Evolutionary conservation across 2,329 filamentous ascomycete genomes (phyloP).

Genomic region (Plenodomus lindquistii): DNA sequence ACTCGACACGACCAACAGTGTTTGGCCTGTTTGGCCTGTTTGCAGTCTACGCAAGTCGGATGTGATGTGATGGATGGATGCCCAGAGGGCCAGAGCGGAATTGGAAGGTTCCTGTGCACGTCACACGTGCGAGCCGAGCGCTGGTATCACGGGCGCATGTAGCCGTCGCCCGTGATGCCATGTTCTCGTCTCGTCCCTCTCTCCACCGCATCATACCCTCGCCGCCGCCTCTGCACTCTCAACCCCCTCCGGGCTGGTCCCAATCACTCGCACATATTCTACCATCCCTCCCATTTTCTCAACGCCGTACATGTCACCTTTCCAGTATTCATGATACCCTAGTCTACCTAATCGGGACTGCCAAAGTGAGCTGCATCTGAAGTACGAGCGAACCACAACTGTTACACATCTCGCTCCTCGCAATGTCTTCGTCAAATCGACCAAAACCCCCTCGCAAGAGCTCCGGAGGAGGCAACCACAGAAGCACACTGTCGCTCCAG

Average conservation of each 20-base stretch:
- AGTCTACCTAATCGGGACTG: slow-evolving; percentile 10
- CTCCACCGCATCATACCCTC: slow-evolving; percentile 5
- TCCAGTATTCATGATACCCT: slow-evolving; percentile 17
- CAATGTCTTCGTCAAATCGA: slow-evolving; percentile 37
- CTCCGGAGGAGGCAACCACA: slow-evolving; percentile 51
- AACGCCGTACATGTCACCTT: slow-evolving; percentile 3
- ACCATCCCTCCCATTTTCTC: slow-evolving; percentile 9
- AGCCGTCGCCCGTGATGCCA: slow-evolving; percentile 10
- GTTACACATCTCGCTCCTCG: slow-evolving; percentile 9
- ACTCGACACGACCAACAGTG: background rate
- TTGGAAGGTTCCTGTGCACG: too few relatives aligned
- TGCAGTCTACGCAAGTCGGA: slow-evolving; percentile 2
- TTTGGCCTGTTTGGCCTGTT: slow-evolving; percentile 4
- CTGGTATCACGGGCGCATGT: slow-evolving; percentile 5
- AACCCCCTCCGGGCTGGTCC: slow-evolving; percentile 21
- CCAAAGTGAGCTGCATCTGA: too few relatives aligned
- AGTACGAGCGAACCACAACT: background rate
- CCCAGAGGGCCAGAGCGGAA: slow-evolving; percentile 5
- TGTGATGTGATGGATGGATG: too few relatives aligned
- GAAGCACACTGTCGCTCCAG: slow-evolving; percentile 69
- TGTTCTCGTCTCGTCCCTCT: slow-evolving; percentile 1
- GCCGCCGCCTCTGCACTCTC: slow-evolving; percentile 12
- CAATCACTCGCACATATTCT: slow-evolving; percentile 4
- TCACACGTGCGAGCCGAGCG: slow-evolving; percentile 11
- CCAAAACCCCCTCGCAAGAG: slow-evolving; percentile 48